Base-by-base conservation (phyloP, 2,329 filamentous ascomycete species). In the Dactylonectria macrodidyma region DNA sequence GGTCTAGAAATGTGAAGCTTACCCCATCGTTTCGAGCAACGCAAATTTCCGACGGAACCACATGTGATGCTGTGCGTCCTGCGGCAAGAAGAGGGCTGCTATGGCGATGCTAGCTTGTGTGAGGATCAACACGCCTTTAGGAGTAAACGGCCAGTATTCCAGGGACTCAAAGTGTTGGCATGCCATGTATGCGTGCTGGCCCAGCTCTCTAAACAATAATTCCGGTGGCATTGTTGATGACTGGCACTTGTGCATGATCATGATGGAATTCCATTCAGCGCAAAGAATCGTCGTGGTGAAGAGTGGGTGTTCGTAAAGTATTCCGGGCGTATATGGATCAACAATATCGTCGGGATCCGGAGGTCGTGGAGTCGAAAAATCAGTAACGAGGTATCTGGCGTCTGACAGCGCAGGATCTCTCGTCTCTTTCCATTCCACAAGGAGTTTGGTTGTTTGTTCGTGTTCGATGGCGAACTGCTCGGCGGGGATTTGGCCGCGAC, bases 31-130 rank as follows among this genome's bases (percentile, higher is more conserved):
- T 81, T 98, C 95, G 52, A 97, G 86, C 60, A 89, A 83, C 19
- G 94, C 94, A 79, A 97, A 91, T 79, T 93, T 95, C 73, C 88
- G 87, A 68, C 94, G 90, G 70, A 91, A 87, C 95, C 95, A 98
- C 85, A 90, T 90, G 10, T 89, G 88, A 77, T 97, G 90, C 71
- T 86, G 89, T 30, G 84, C 77, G 68, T 97, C 93, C 70, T 90
- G 90, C 0, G 93, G 94, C n/a, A 98, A 81, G 76, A 96, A 96
- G 59, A 97, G 84, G 11, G 89, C 88, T 2, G 93, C 90, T 65
- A 98, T 91, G 1, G 91, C 92, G 41, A 98, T 83, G 73, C 89
- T 90, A 12, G 93, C 90, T 77, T 97, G 94, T 48, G 93, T 89
- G 48, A 91, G 87, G 33, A 97, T 84, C 14, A 95, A 81, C 12